A percentile compares a stretch with the other conserved stretches of the same genome.
phyloP scores from a whole-genome alignment of 2,329 filamentous ascomycete genomes.

The Xylariales sp. region DNA sequence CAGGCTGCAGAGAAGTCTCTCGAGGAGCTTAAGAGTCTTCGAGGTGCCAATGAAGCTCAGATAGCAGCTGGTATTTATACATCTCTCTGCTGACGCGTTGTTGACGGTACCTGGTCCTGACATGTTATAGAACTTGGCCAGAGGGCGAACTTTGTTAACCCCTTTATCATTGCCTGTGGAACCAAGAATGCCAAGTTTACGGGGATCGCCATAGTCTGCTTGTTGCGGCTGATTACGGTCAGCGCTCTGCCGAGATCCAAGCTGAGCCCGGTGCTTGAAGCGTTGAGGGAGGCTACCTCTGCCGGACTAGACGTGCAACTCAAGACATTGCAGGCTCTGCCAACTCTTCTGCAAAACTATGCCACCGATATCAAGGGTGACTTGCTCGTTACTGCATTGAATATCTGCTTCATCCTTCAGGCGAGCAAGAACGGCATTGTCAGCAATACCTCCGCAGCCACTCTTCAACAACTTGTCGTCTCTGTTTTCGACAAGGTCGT shows the following conservation, averaged over 20 bases:
- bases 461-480: constrained; percentile 87
- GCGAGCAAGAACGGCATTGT: constrained; percentile 89
- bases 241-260: constrained; percentile 73
- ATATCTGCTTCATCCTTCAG: constrained; percentile 89
- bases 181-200: constrained; percentile 90
- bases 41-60: constrained; percentile 70
- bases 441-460: constrained; percentile 94
- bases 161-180: constrained; percentile 88
- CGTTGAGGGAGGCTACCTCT: constrained; percentile 78
- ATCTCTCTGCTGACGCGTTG: not conserved
- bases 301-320: constrained; percentile 85
- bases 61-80: constrained; percentile 58
- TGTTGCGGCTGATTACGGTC: constrained; percentile 83
- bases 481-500: constrained; percentile 90
- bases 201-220: constrained; percentile 77
- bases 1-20: constrained; percentile 91
- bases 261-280: constrained; percentile 81
- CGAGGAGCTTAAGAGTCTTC: constrained; percentile 76
- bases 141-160: constrained; percentile 79
- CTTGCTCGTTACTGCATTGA: constrained; percentile 73
- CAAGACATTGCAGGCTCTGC: constrained; percentile 89
- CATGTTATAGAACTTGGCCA: constrained; percentile 68
- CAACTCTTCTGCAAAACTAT: constrained; percentile 87
- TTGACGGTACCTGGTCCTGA: constrained; percentile 8
- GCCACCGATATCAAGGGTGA: constrained; percentile 74